Evolutionary conservation across 78 protist genomes (phyloP).

Genomic region (Dictyostelium citrinum): DNA sequence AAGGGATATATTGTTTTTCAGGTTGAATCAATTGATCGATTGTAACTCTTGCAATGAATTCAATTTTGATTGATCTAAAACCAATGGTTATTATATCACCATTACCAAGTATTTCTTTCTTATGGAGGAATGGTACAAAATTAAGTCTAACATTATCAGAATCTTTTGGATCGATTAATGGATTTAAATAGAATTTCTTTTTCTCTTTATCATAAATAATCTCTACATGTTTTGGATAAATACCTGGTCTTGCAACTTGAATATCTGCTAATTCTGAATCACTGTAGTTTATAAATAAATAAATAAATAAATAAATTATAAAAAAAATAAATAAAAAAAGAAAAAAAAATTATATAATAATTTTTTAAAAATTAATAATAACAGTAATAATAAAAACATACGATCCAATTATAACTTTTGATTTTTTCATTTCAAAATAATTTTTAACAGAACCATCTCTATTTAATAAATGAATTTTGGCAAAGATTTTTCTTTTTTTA

Average conservation of each 20-base stretch:
- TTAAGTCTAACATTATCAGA: slow-evolving; percentile 39
- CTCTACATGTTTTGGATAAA: neutral
- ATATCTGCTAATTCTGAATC: neutral
- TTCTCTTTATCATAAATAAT: neutral
- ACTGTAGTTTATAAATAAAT: neutral
- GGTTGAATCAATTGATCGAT: neutral
- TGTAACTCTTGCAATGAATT: neutral
- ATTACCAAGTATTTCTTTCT: neutral
- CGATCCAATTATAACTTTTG: neutral
- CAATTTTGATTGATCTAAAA: slow-evolving; percentile 42
- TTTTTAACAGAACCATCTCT: neutral
- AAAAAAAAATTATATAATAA: neutral
- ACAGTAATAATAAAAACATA: neutral
- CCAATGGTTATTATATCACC: slow-evolving; percentile 29
- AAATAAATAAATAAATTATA: too few species aligned
- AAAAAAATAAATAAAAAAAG: neutral
- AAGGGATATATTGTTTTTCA: neutral
- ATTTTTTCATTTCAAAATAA: neutral
- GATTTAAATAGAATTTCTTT: neutral
- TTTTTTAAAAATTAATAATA: too few species aligned
- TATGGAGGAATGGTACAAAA: slow-evolving; percentile 27
- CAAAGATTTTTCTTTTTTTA: neutral
- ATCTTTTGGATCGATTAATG: neutral
- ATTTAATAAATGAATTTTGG: neutral
- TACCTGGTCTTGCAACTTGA: slow-evolving; percentile 12